phyloP scores from a whole-genome alignment of 306 rosid genomes.

The Gynostemma pentaphyllum region DNA sequence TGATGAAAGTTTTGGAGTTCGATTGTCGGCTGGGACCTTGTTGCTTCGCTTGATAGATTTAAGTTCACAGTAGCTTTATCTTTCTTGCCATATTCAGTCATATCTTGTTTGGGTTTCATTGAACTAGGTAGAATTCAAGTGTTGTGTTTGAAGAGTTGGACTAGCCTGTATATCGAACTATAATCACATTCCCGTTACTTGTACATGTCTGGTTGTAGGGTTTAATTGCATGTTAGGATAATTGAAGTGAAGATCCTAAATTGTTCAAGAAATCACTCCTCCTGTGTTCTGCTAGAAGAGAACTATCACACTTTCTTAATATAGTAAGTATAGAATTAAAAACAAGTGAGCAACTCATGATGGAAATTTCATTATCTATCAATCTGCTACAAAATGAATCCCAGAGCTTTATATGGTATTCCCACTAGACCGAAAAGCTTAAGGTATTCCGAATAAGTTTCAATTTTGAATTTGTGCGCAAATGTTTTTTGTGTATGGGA shows the following conservation, averaged over 20 bases:
- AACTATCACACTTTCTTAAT: not conserved
- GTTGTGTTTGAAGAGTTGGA: not conserved
- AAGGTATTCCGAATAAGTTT: too few species aligned
- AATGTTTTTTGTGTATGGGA: not conserved
- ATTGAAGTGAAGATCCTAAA: not conserved
- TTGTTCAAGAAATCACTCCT: not conserved
- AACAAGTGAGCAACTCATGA: not conserved
- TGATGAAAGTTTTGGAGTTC: not conserved
- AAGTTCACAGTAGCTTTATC: not conserved
- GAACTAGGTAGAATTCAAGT: not conserved
- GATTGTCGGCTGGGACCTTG: not conserved
- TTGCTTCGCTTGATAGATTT: not conserved
- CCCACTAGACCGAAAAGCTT: too few species aligned
- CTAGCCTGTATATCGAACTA: not conserved
- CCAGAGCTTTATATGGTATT: too few species aligned
- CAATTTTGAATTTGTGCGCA: not conserved
- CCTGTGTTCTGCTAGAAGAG: not conserved
- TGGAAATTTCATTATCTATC: not conserved
- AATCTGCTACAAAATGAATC: not conserved
- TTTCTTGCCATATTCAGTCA: not conserved
- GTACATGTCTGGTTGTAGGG: not conserved
- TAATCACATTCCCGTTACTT: not conserved
- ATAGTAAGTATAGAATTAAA: slow-evolving; percentile 4
- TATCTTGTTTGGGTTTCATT: not conserved
- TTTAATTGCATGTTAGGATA: not conserved